These are phyloP conservation scores for Aspergillus sp. DNA, from an alignment of 2,329 filamentous ascomycete genomes.

Conservation along the genomic window DNA sequence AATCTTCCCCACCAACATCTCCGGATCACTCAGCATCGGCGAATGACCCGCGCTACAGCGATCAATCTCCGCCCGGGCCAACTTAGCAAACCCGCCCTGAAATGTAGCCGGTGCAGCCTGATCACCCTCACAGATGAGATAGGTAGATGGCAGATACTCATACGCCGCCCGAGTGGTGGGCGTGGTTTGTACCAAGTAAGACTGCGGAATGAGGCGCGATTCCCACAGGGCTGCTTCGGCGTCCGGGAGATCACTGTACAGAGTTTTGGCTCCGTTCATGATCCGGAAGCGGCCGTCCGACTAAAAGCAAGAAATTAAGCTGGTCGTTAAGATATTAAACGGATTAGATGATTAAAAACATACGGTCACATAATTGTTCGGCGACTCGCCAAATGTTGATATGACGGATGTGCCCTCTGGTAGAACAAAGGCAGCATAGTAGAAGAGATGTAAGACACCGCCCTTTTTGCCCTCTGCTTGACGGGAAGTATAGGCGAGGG, in stretches of 20 bases:
- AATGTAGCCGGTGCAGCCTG: background rate
- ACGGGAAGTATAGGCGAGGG: background rate
- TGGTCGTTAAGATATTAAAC: background rate
- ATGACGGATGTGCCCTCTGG: background rate
- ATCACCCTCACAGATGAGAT: constrained; percentile 9
- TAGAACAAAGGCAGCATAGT: constrained; percentile 4
- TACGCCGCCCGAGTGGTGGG: constrained; percentile 4
- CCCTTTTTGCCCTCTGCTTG: background rate
- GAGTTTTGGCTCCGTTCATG: background rate
- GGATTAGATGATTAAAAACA: background rate
- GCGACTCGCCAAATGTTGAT: constrained; percentile 3
- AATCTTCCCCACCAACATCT: constrained; percentile 5
- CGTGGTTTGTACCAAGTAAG: constrained; percentile 8
- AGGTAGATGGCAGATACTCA: constrained; percentile 12
- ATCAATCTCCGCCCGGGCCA: constrained; percentile 1
- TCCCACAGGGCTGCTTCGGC: constrained; percentile 6
- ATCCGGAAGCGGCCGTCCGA: constrained; percentile 1
- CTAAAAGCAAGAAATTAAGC: background rate
- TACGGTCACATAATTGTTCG: background rate
- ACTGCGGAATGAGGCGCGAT: constrained; percentile 7
- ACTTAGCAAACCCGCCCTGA: constrained; percentile 8
- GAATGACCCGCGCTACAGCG: constrained; percentile 8
- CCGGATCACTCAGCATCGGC: constrained; percentile 10
- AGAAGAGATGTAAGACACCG: background rate
- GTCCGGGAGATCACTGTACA: constrained; percentile 9